phyloP scores from a whole-genome alignment of 2,329 filamentous ascomycete genomes.

The Aspergillus aculeatinus region DNA sequence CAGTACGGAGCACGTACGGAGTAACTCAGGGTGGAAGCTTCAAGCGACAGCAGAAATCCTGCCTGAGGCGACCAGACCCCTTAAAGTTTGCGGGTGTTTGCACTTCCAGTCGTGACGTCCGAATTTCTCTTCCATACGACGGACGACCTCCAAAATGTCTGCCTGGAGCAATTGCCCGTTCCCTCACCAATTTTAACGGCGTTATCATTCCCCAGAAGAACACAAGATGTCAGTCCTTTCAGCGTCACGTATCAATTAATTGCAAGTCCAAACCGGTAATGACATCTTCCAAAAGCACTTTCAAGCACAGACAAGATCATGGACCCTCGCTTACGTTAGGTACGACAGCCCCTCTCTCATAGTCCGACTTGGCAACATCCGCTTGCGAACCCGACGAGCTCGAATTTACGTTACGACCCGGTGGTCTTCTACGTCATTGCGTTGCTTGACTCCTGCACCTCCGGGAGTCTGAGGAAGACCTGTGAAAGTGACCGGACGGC shows the following conservation, averaged over 20 bases:
- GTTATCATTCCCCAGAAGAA: not conserved
- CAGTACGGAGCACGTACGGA: too few relatives aligned
- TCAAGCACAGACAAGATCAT: not conserved
- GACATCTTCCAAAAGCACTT: not conserved
- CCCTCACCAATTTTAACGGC: not conserved
- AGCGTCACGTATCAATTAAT: too few relatives aligned
- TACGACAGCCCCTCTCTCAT: not conserved
- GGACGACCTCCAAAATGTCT: not conserved
- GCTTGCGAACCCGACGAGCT: constrained; percentile 6
- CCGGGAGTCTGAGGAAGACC: not conserved
- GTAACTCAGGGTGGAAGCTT: too few relatives aligned
- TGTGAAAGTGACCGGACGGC: not conserved
- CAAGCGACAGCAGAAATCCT: not conserved
- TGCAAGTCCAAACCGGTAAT: too few relatives aligned
- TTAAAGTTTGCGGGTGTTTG: not conserved
- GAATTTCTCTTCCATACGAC: not conserved
- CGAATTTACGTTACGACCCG: constrained; percentile 9
- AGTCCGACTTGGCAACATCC: constrained; percentile 14
- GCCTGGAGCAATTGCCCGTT: not conserved
- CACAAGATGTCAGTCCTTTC: too few relatives aligned
- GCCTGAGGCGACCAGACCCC: not conserved
- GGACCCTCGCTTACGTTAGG: not conserved
- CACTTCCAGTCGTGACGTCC: not conserved
- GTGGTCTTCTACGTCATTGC: constrained; percentile 16
- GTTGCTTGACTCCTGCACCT: constrained; percentile 9